Base-by-base conservation (phyloP, 1,139 yeast genomes). In the Debaryomyces sp. region DNA sequence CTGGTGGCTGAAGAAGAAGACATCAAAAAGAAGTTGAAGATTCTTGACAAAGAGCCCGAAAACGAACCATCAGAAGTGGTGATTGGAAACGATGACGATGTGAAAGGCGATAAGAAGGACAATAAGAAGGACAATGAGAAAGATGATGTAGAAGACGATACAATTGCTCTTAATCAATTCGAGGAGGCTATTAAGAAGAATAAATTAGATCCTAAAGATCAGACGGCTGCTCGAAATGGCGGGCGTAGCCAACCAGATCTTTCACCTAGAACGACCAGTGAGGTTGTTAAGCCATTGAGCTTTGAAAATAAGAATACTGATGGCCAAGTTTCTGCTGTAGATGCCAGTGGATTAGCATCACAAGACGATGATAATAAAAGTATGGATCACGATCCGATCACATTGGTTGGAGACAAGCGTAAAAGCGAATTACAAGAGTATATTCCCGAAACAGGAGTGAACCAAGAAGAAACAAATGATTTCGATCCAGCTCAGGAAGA, bases 351-450 rank as follows among this genome's bases (percentile, higher is more conserved):
- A 21, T 9, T n/a, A 34, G 37, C 13, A 12, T n/a, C 24, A 9
- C 26, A 34, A 10, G 24, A 18, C 13, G 9, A 34, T 17, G 18
- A 18, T 10, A n/a, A 18, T n/a, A 34, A 2, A 37, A 26, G n/a
- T 12, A 17, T 36, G 17, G 13, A 29, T 6, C 29, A 41, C 7
- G 37, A 34, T 34, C 54, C 56, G 15, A 33, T 47, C 13, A 57
- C 59, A 7, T 51, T 57, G 48, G 45, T 56, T n/a, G 56, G 49
- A 18, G 59, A 51, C 38, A 51, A 54, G 30, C 52, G 52, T 12
- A 45, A 52, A 4, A 52, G 55, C 15, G 55, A 57, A 35, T 42
- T 55, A 15, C 59, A 56, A 42, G 54, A 51, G 35, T 52, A 49
- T 30, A 52, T 56, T 17, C 59, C 62, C 13, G 54, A 50, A n/a